Conservation (phyloP, 345 rosid species). For the Pelargonium nanum region DNA sequence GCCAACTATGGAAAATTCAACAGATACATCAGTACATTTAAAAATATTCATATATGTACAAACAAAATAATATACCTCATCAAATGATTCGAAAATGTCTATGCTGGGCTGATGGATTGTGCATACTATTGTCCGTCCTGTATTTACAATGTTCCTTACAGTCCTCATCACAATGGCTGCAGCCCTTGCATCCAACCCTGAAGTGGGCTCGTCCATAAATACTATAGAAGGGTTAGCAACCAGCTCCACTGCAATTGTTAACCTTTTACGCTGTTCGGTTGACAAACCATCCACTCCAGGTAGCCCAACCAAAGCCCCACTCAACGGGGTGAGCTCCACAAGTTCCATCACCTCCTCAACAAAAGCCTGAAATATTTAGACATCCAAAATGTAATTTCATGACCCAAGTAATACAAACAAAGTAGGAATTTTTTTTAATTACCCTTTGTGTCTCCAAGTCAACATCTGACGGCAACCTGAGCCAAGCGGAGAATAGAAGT, state of each 20-base stretch:
- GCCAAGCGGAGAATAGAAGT: slow-evolving; percentile 90
- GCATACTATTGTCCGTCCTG: slow-evolving; percentile 94
- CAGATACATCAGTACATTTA: too few relatives aligned
- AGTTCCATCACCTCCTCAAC: slow-evolving; percentile 98
- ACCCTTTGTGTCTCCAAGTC: slow-evolving; percentile 77
- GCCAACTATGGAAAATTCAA: too few relatives aligned
- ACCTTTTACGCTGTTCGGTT: slow-evolving; percentile 86
- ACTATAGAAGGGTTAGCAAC: slow-evolving; percentile 96
- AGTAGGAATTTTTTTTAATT: slow-evolving; percentile 8
- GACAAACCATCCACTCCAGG: slow-evolving; percentile 96
- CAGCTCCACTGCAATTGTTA: slow-evolving; percentile 91
- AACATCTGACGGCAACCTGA: slow-evolving; percentile 72
- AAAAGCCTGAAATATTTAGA: slow-evolving; percentile 53
- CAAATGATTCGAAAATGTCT: slow-evolving; percentile 95
- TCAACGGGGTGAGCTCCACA: slow-evolving; percentile 73
- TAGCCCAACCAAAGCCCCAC: slow-evolving; percentile 84
- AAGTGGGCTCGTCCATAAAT: slow-evolving; percentile 98
- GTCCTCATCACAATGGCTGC: slow-evolving; percentile 99
- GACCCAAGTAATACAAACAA: slow-evolving; percentile 8
- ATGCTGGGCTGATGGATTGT: slow-evolving; percentile 98
- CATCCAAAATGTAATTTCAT: slow-evolving; percentile 17
- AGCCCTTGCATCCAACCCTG: slow-evolving; percentile 94
- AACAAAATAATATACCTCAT: slow-evolving; percentile 53
- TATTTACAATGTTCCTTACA: slow-evolving; percentile 90
- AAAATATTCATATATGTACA: too few relatives aligned